Evolutionary conservation across 1,284 basidiomycete species (phyloP).

Genomic region (Ustilago trichophora): DNA sequence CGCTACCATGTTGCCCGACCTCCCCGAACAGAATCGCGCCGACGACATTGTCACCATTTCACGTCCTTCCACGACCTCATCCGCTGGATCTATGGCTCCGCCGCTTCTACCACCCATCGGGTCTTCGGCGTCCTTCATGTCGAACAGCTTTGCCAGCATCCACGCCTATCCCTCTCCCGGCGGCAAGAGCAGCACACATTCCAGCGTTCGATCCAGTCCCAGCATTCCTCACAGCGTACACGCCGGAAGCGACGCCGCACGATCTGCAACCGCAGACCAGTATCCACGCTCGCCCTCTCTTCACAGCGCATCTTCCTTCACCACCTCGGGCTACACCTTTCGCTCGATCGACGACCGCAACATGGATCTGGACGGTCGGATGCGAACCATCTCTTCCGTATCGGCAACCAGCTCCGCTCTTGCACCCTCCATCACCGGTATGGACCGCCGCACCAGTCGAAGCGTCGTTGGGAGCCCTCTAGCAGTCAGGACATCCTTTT

Average conservation of each 20-base stretch:
- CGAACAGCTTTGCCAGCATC: neutral
- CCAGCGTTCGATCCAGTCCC: constrained; percentile 23
- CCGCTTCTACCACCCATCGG: constrained; percentile 20
- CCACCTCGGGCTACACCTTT: constrained; percentile 1
- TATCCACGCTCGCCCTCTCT: constrained; percentile 28
- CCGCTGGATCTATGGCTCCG: constrained; percentile 1
- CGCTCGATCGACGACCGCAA: constrained; percentile 16
- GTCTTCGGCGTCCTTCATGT: constrained; percentile 9
- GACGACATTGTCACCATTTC: constrained; percentile 8
- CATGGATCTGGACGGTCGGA: neutral
- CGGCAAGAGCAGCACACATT: constrained; percentile 8
- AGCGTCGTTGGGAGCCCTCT: constrained; percentile 17
- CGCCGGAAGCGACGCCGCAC: neutral
- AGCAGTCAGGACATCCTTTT: constrained; percentile 1
- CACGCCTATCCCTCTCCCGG: constrained; percentile 1
- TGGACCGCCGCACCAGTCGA: constrained; percentile 14
- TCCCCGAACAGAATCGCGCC: constrained; percentile 24
- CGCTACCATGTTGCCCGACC: constrained; percentile 18
- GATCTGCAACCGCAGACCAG: constrained; percentile 13
- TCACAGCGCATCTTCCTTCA: constrained; percentile 24
- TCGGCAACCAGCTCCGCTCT: constrained; percentile 6
- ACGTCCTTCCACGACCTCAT: constrained; percentile 17
- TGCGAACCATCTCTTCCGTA: constrained; percentile 6
- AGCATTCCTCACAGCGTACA: constrained; percentile 9
- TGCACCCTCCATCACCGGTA: neutral